phyloP scores from a whole-genome alignment of 306 rosid genomes.

The Boehmeria nivea region DNA sequence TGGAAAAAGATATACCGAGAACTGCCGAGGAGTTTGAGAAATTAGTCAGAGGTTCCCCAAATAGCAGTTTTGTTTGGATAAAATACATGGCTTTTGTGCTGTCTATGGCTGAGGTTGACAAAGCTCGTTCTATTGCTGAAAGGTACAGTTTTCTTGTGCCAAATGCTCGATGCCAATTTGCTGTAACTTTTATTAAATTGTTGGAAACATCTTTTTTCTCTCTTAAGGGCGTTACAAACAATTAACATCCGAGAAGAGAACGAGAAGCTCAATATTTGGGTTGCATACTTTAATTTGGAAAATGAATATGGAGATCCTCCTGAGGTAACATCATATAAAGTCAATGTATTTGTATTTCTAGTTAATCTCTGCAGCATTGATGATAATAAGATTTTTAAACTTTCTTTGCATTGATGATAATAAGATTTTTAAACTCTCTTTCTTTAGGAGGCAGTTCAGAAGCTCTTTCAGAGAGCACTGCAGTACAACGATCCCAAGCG shows the following conservation, averaged over 20 bases:
- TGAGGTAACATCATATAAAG: conserved; percentile 43
- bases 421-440: conserved; percentile 16
- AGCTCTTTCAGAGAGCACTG: conserved; percentile 72
- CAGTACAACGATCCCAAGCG: conserved; percentile 73
- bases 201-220: not conserved
- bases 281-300: conserved; percentile 89
- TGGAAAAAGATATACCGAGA: conserved; percentile 77
- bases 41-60: conserved; percentile 78
- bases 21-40: conserved; percentile 90
- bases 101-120: conserved; percentile 71
- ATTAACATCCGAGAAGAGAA: conserved; percentile 82
- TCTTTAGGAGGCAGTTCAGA: conserved; percentile 70
- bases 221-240: conserved; percentile 74
- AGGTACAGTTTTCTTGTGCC: conserved; percentile 39
- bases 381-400: conserved; percentile 11
- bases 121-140: conserved; percentile 87
- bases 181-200: no score
- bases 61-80: conserved; percentile 85
- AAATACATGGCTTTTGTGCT: conserved; percentile 78
- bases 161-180: no score
- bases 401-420: not conserved
- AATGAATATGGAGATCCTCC: conserved; percentile 78
- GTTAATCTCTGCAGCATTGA: not conserved
- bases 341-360: not conserved
- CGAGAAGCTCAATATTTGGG: conserved; percentile 90